Evolutionary conservation across 108 stramenopile genomes (phyloP).

Genomic region (Conticribra weissflogii): DNA sequence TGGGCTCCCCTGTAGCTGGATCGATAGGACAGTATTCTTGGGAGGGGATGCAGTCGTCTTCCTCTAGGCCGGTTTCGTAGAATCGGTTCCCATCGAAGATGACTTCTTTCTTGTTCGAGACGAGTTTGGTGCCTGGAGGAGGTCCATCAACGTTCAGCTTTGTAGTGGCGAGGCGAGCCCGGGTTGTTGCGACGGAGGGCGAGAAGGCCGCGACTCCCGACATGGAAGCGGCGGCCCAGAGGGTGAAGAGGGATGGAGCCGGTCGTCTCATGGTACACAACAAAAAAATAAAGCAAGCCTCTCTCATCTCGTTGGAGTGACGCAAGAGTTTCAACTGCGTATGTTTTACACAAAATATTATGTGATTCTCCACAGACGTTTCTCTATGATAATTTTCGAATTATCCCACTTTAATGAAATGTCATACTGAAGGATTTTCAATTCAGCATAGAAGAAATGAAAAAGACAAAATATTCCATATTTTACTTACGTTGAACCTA

Average conservation of each 20-base stretch:
- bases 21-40: slow-evolving; percentile 78
- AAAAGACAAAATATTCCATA: no score
- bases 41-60: slow-evolving; percentile 68
- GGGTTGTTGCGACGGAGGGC: background rate
- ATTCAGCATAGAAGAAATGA: no score
- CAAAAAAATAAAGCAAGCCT: background rate
- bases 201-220: background rate
- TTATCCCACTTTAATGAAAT: no score
- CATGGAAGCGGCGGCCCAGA: slow-evolving; percentile 4
- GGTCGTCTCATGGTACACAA: background rate
- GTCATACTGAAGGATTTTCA: no score
- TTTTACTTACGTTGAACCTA: no score
- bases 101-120: slow-evolving; percentile 54
- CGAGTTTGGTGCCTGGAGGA: slow-evolving; percentile 21
- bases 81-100: slow-evolving; percentile 71
- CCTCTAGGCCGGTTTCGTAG: slow-evolving; percentile 59
- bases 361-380: no score
- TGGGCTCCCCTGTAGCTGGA: slow-evolving; percentile 50
- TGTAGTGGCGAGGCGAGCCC: slow-evolving; percentile 1
- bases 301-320: no score
- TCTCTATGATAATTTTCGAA: no score
- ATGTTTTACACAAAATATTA: no score
- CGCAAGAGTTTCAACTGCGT: no score
- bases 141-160: slow-evolving; percentile 14
- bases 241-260: slow-evolving; percentile 6